Conservation (phyloP, 345 rosid genomes). For the Eucalyptus decipiens region DNA sequence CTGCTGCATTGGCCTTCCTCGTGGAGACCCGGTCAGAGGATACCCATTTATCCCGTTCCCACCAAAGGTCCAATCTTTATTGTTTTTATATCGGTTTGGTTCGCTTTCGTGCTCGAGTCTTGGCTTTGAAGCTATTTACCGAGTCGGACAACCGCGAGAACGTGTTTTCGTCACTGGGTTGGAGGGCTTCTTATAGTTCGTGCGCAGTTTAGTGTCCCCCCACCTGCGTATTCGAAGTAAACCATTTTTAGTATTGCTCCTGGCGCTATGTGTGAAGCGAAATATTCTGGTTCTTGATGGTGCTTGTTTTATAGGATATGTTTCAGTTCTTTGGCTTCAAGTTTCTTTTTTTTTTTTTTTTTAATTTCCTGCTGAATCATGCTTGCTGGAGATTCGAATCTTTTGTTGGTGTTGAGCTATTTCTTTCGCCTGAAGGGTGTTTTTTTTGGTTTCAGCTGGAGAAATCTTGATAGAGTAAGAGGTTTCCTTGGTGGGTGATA, state of each 20-base stretch:
- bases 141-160: neutral
- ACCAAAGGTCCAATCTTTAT: neutral
- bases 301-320: neutral
- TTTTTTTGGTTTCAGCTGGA: neutral
- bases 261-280: neutral
- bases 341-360: neutral
- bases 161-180: neutral
- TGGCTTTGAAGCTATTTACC: neutral
- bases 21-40: neutral
- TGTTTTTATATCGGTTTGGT: neutral
- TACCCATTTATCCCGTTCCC: neutral
- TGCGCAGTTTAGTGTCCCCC: neutral
- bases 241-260: neutral
- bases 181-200: neutral
- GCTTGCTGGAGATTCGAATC: neutral
- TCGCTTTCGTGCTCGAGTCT: neutral
- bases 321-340: neutral
- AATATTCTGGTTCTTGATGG: neutral
- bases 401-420: neutral
- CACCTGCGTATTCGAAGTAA: neutral
- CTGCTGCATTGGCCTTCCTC: neutral
- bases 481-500: neutral
- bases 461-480: neutral
- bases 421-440: neutral
- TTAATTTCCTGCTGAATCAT: neutral